These are phyloP conservation scores for Coemansia sp. DNA, from an alignment of 192 early-diverging fungal genomes.

Conservation along the genomic window DNA sequence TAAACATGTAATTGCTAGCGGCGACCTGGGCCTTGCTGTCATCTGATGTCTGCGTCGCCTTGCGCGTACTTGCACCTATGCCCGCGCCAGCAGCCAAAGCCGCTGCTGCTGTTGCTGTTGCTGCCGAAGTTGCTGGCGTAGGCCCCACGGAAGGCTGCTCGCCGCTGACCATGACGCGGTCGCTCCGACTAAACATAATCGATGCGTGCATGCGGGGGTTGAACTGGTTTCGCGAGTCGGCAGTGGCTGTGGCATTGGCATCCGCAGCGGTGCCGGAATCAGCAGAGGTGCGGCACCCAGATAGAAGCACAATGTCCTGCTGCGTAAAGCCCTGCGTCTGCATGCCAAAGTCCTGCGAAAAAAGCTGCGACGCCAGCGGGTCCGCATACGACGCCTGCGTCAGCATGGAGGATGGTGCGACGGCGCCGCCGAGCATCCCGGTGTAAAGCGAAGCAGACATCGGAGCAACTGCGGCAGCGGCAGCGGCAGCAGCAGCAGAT, in stretches of 20 bases:
- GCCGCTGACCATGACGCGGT: slow-evolving; percentile 31
- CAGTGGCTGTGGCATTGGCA: neutral
- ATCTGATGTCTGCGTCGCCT: neutral
- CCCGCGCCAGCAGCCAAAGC: neutral
- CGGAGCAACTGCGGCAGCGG: neutral
- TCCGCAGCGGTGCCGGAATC: neutral
- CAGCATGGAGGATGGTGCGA: slow-evolving; percentile 17
- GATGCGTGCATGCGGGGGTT: slow-evolving; percentile 48
- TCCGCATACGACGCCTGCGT: slow-evolving; percentile 36
- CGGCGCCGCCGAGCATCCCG: slow-evolving; percentile 18
- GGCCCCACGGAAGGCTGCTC: neutral
- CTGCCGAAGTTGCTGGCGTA: neutral
- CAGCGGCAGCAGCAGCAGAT: neutral
- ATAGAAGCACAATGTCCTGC: slow-evolving; percentile 43
- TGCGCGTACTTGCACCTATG: neutral
- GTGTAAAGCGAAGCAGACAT: slow-evolving; percentile 29
- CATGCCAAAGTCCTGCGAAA: slow-evolving; percentile 36
- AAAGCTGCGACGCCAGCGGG: slow-evolving; percentile 28
- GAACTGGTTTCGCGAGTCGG: slow-evolving; percentile 20
- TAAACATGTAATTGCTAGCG: slow-evolving; percentile 10
- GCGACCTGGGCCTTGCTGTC: neutral
- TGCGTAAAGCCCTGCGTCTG: slow-evolving; percentile 43
- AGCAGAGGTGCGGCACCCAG: slow-evolving; percentile 2
- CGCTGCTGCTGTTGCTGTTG: neutral
- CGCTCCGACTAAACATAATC: slow-evolving; percentile 51